Percentiles rank a stretch among this genome's conserved stretches.
Evolutionary conservation across 129 eudicot species (phyloP).

Genomic region (Deinandra increscens): DNA sequence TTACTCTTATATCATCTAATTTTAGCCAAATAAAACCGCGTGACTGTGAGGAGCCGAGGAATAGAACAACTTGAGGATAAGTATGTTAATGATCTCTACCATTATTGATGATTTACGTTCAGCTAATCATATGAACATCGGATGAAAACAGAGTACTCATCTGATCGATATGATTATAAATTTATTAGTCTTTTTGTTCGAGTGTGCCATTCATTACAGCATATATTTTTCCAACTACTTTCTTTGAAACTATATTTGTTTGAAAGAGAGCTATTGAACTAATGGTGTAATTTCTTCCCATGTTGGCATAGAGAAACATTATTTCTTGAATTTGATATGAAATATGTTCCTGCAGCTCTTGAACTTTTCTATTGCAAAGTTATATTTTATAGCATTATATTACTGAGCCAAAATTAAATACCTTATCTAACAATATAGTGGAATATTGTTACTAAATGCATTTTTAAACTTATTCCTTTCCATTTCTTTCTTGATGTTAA

Average conservation of each 20-base stretch:
- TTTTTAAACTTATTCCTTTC: not conserved
- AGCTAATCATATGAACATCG: not conserved
- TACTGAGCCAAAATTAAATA: constrained; percentile 6
- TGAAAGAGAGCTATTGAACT: not conserved
- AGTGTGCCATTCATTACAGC: not conserved
- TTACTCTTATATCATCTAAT: not conserved
- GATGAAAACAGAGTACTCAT: not conserved
- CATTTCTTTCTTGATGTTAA: constrained; percentile 5
- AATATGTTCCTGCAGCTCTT: constrained; percentile 3
- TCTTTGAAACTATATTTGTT: constrained; percentile 9
- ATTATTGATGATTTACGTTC: not conserved
- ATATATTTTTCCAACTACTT: not conserved
- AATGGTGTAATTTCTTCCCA: not conserved
- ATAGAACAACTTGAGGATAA: not conserved
- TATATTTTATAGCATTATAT: not conserved
- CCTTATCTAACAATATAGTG: not conserved
- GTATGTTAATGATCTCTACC: not conserved
- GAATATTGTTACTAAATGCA: constrained; percentile 9
- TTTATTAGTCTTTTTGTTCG: not conserved
- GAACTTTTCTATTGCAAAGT: not conserved
- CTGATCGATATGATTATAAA: not conserved
- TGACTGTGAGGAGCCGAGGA: not conserved
- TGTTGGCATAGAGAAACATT: not conserved
- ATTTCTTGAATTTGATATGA: not conserved
- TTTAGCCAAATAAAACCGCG: constrained; percentile 1